phyloP scores from a whole-genome alignment of 163 green algal species.

The Chlorella variabilis region DNA sequence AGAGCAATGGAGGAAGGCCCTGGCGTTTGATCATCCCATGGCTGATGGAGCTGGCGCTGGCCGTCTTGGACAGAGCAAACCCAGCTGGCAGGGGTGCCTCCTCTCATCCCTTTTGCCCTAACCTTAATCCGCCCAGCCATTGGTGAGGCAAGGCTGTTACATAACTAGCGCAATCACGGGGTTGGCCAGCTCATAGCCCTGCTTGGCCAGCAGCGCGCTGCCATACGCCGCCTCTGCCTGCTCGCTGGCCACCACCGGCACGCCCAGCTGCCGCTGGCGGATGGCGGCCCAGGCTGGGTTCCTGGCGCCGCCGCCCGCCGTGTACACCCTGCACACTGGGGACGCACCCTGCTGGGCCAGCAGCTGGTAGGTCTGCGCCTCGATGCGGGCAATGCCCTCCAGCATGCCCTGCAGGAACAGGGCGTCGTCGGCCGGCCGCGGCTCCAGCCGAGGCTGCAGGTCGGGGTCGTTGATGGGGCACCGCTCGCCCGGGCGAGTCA shows the following conservation, averaged over 20 bases:
- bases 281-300: constrained; percentile 85
- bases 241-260: constrained; percentile 64
- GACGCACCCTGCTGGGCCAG: constrained; percentile 72
- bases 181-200: background rate
- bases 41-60: too few species aligned
- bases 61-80: too few species aligned
- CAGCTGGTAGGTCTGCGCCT: constrained; percentile 74
- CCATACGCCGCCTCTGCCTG: constrained; percentile 84
- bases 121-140: too few species aligned
- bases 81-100: too few species aligned
- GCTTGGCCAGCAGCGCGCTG: constrained; percentile 37
- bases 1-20: too few species aligned
- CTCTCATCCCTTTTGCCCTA: too few species aligned
- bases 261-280: constrained; percentile 62
- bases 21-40: too few species aligned
- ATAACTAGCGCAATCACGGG: background rate
- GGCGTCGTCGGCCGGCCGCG: constrained; percentile 71
- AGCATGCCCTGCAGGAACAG: constrained; percentile 84
- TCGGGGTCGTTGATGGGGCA: constrained; percentile 87
- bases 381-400: constrained; percentile 84
- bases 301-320: constrained; percentile 80
- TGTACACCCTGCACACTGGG: constrained; percentile 61
- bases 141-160: too few species aligned
- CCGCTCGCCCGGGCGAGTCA: constrained; percentile 76
- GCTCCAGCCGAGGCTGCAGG: constrained; percentile 68